Evolutionary conservation across 1,284 basidiomycete species (phyloP).

Genomic region (Moesziomyces sp.): DNA sequence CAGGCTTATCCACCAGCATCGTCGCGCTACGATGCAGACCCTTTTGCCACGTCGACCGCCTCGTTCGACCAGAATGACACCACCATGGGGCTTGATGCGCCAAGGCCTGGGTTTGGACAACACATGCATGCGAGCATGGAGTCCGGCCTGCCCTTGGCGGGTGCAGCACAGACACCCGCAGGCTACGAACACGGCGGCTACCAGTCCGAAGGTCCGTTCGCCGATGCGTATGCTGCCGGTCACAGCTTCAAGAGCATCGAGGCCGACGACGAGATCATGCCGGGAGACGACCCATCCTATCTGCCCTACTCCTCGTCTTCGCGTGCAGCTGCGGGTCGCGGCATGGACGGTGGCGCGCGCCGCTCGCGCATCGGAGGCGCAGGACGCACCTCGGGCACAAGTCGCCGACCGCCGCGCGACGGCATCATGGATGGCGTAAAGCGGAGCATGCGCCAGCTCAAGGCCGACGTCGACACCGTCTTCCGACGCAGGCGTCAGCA

Average conservation of each 20-base stretch:
- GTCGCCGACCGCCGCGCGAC: constrained; percentile 45
- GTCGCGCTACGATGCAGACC: constrained; percentile 16
- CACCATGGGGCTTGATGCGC: constrained; percentile 43
- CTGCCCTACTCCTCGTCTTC: constrained; percentile 13
- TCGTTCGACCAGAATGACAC: constrained; percentile 41
- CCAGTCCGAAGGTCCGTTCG: constrained; percentile 45
- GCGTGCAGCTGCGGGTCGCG: neutral
- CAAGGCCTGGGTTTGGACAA: constrained; percentile 26
- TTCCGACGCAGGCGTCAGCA: constrained; percentile 43
- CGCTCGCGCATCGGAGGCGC: constrained; percentile 10
- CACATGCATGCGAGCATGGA: constrained; percentile 47
- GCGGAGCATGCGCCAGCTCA: constrained; percentile 44
- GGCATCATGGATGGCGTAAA: constrained; percentile 47
- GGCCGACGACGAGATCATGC: constrained; percentile 61
- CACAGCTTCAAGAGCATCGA: constrained; percentile 62
- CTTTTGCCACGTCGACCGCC: constrained; percentile 28
- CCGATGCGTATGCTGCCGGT: constrained; percentile 52
- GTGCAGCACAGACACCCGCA: constrained; percentile 43
- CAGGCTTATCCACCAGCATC: constrained; percentile 33
- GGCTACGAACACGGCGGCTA: constrained; percentile 40
- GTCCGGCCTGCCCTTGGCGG: constrained; percentile 52
- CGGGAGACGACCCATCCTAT: constrained; percentile 33
- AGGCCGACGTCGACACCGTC: constrained; percentile 49
- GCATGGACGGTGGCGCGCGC: constrained; percentile 6
- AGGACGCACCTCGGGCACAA: constrained; percentile 28